Base-by-base conservation (phyloP, 306 rosid species). In the Pterocarpus santalinus region DNA sequence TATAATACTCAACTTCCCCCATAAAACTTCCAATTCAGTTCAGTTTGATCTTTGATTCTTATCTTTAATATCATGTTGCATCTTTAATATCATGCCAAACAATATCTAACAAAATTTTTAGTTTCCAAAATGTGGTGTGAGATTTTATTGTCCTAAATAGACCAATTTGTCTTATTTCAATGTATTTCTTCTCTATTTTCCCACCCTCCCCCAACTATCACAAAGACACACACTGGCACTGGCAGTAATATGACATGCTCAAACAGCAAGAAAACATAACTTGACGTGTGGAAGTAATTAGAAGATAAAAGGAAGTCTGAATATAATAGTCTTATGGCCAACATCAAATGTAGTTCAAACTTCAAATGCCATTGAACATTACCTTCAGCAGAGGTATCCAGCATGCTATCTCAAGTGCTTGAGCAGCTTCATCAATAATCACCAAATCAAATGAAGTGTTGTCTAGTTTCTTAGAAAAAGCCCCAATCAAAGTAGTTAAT, bases 371-470 rank as follows among this genome's bases (percentile, higher is more conserved):
- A 36, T 28, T n/a, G 22, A 77, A 30, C 76, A 87, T 85, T 87
- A 95, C 99, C 97, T 95, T 95, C 75, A 95, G 87, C 41, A 93
- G 71, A 61, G 98, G 93, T 75, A 95, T 89, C 99, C 98, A 93
- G 84, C 99, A 95, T 69, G 97, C 94, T 60, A 95, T 87, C 89
- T 95, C 99, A 82, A 95, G 99, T 62, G 99, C 99, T 90, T 91
- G 98, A 79, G 99, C 99, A 83, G 99, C 98, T 90, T 95, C 99
- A 66, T 93, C 98, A 78, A 95, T 95, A 57, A 95, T 95, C 38
- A 95, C 97, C 89, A 95, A 86, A 86, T 95, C 98, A 87, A 93
- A 95, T 81, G 99, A 90, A 76, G 89, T 89, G 80, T 49, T 85
- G 30, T 87, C 88, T 64, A 95, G 92, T 81, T 95, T 95, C 88